Evolutionary conservation across 2,329 filamentous ascomycete species (phyloP).

Genomic region (Ceratocystiopsis sp.): DNA sequence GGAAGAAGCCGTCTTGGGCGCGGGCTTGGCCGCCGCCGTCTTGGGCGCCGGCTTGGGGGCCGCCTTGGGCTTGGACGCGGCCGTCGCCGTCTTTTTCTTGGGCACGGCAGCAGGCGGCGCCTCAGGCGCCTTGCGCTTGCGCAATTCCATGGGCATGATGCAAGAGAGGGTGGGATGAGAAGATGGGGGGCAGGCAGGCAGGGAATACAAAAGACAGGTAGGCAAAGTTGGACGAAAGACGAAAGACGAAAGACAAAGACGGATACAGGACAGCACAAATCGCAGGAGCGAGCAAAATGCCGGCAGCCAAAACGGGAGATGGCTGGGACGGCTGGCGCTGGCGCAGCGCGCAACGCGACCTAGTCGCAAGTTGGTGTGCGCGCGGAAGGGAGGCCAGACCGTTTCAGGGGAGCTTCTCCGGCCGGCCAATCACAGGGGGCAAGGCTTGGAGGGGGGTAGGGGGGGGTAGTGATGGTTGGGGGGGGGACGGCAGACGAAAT

Average conservation of each 20-base stretch:
- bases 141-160: conserved; percentile 43
- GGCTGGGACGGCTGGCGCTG: conserved; percentile 7
- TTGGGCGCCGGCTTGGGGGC: conserved; percentile 9
- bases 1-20: conserved; percentile 12
- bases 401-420: neutral
- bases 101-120: conserved; percentile 28
- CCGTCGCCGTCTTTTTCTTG: conserved; percentile 18
- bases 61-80: conserved; percentile 15
- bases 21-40: conserved; percentile 8
- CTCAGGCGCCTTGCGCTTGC: conserved; percentile 43
- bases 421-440: conserved; percentile 11
- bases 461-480: too few relatives aligned
- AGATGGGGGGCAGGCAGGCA: neutral
- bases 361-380: neutral
- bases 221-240: neutral
- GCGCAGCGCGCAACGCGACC: neutral
- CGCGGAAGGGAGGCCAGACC: neutral
- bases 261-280: neutral
- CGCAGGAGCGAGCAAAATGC: conserved; percentile 2
- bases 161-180: too few relatives aligned
- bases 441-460: neutral
- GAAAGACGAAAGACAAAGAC: neutral
- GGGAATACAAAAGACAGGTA: neutral
- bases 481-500: neutral
- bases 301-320: neutral